Percentiles rank a stretch among this genome's conserved stretches.
These are phyloP conservation scores for Tricholoma saponaceum DNA, from an alignment of 768 basidiomycete genomes.

Conservation along the genomic window DNA sequence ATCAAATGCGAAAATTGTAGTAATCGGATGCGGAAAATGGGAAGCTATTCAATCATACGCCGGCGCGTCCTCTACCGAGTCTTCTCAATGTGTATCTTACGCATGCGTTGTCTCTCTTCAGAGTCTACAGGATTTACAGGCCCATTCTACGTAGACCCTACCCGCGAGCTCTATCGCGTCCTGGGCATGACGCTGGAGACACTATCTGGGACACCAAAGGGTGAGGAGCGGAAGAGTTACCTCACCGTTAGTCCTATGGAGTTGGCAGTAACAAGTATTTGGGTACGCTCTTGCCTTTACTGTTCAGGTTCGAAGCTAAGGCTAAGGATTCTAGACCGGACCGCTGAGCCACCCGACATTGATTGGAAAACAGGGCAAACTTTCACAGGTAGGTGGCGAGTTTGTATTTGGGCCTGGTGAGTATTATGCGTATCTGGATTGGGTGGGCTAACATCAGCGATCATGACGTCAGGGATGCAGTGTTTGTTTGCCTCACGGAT, in stretches of 20 bases:
- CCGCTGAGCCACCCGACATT: slow-evolving; percentile 38
- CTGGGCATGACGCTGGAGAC: slow-evolving; percentile 59
- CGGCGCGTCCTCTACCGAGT: slow-evolving; percentile 25
- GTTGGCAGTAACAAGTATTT: slow-evolving; percentile 37
- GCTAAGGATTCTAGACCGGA: slow-evolving; percentile 22
- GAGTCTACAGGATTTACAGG: slow-evolving; percentile 44
- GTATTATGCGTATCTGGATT: slow-evolving; percentile 1
- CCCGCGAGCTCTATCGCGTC: slow-evolving; percentile 49
- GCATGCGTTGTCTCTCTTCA: slow-evolving; percentile 12
- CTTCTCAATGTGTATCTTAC: not conserved
- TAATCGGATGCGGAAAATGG: slow-evolving; percentile 63
- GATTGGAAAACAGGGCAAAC: slow-evolving; percentile 62
- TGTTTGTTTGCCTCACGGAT: slow-evolving; percentile 55
- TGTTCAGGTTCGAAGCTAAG: not conserved
- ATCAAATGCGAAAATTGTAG: slow-evolving; percentile 37
- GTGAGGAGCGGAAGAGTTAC: slow-evolving; percentile 44
- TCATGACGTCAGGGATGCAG: slow-evolving; percentile 27
- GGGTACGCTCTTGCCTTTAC: slow-evolving; percentile 29
- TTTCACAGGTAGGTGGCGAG: slow-evolving; percentile 61
- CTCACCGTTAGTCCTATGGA: slow-evolving; percentile 25
- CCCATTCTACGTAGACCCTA: slow-evolving; percentile 62
- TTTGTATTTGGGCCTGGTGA: slow-evolving; percentile 58
- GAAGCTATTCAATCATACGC: slow-evolving; percentile 44
- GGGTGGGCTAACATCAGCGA: not conserved
- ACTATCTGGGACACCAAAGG: slow-evolving; percentile 39